These are phyloP conservation scores for Tulasnella sp. DNA, from an alignment of 768 basidiomycete species.

Conservation along the genomic window DNA sequence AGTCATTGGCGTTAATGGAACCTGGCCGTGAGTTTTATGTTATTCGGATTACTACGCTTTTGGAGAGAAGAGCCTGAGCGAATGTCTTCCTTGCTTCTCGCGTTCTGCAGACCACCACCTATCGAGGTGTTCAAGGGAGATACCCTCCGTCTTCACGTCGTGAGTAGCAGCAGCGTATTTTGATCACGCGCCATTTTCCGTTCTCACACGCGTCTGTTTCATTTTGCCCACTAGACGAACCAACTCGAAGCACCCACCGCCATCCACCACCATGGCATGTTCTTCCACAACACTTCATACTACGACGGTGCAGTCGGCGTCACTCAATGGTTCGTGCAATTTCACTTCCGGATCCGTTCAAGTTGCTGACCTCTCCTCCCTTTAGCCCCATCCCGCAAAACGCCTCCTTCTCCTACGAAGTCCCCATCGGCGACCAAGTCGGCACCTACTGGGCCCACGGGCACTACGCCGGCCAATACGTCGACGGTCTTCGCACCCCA, in stretches of 20 bases:
- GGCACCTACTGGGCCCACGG: conserved; percentile 68
- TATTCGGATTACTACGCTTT: background rate
- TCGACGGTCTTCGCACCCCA: conserved; percentile 87
- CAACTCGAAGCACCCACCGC: conserved; percentile 56
- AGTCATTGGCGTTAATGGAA: conserved; percentile 81
- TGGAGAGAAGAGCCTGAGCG: background rate
- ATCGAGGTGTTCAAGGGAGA: conserved; percentile 65
- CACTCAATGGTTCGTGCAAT: conserved; percentile 64
- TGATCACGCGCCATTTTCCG: background rate
- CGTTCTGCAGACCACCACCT: conserved; percentile 59
- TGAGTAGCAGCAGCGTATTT: background rate
- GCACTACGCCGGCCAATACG: conserved; percentile 66
- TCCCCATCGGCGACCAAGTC: conserved; percentile 62
- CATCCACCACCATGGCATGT: conserved; percentile 93
- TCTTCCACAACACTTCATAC: conserved; percentile 79
- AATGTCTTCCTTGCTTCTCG: too few relatives aligned
- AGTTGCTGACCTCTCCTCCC: background rate
- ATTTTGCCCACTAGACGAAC: conserved; percentile 37
- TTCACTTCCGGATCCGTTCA: background rate
- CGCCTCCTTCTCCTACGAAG: conserved; percentile 59
- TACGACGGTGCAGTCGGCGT: conserved; percentile 82
- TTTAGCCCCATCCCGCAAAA: conserved; percentile 36
- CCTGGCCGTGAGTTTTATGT: conserved; percentile 72
- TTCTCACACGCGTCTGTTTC: background rate
- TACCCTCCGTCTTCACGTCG: conserved; percentile 65